Percentiles rank a stretch among this genome's conserved stretches.
These are phyloP conservation scores for Jackrogersella multiformis DNA, from an alignment of 495 filamentous ascomycete genomes.

Conservation along the genomic window DNA sequence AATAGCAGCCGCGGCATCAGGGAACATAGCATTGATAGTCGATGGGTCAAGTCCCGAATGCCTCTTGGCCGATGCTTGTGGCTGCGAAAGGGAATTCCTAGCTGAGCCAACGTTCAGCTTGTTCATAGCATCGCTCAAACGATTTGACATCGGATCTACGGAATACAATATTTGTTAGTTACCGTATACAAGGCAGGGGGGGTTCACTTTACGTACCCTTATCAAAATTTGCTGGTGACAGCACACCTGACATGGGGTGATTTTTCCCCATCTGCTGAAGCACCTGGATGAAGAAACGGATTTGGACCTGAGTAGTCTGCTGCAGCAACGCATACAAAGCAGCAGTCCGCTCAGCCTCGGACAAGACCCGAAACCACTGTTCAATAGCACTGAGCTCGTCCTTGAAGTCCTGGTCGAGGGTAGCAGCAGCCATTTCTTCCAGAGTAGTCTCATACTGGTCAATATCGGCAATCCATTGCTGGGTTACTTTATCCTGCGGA, in stretches of 20 bases:
- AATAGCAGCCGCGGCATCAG: slow-evolving; percentile 96
- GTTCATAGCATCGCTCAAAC: slow-evolving; percentile 96
- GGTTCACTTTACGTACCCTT: slow-evolving; percentile 71
- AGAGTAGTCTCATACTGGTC: slow-evolving; percentile 97
- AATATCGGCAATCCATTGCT: slow-evolving; percentile 98
- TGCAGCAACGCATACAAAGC: slow-evolving; percentile 94
- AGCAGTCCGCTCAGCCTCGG: slow-evolving; percentile 94
- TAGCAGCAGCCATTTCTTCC: slow-evolving; percentile 98
- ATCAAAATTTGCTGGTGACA: slow-evolving; percentile 96
- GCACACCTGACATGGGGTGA: slow-evolving; percentile 95
- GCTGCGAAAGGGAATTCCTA: slow-evolving; percentile 86
- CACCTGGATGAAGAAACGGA: slow-evolving; percentile 98
- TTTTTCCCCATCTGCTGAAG: slow-evolving; percentile 98
- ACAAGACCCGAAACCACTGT: slow-evolving; percentile 98
- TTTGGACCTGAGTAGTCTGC: slow-evolving; percentile 98
- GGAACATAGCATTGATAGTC: slow-evolving; percentile 99
- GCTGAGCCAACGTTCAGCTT: slow-evolving; percentile 88
- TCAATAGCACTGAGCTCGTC: slow-evolving; percentile 98
- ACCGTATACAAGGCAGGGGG: not conserved
- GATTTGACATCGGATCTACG: slow-evolving; percentile 95
- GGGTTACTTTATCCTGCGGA: slow-evolving; percentile 88
- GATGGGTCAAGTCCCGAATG: slow-evolving; percentile 91
- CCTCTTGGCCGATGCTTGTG: slow-evolving; percentile 77
- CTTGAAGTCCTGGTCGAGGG: slow-evolving; percentile 98
- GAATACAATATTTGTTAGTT: slow-evolving; percentile 16